Evolutionary conservation across 2,329 filamentous ascomycete species (phyloP), one percentile per base, ranked within the genome.

Genomic region (Colletotrichum euphorbiae): DNA sequence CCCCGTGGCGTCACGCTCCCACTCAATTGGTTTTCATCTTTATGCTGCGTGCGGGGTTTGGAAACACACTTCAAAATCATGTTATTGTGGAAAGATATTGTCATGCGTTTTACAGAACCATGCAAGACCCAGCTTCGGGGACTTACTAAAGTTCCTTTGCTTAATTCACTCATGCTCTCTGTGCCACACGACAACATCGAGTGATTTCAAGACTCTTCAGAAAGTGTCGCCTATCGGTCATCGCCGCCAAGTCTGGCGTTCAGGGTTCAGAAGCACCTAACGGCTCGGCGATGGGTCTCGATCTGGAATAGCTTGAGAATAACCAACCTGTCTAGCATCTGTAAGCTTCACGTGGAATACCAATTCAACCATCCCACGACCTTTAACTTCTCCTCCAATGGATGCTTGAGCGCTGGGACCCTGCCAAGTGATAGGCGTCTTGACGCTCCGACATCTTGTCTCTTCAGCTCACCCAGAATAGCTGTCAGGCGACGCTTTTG

Each of bases 381-480:
- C 24, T 28, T 19, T 38, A 11, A 7, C 21, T 24, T 54, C 40
- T 33, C 48, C 21, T n/a, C n/a, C n/a, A n/a, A n/a, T n/a, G n/a
- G n/a, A 19, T 21, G 13, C n/a, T 36, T 31, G 31, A 65, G 61
- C 40, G 38, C 54, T 55, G 46, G 28, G 46, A 31, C 61, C n/a
- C 31, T 65, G 46, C 61, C 40, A 65, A 60, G 60, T 17, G 31
- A 65, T 21, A 21, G 55, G 24, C 24, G 36, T 59, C 40, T 24
- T 31, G 28, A 43, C 46, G 61, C 61, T 12, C 48, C 48, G 46
- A 58, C 21, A 15, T 13, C 46, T 54, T 50, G 15, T 48, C n/a
- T 15, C 31, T 38, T 65, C 65, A 65, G 46, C 54, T 50, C 24
- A 17, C 46, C 54, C n/a, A 48, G 54, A 65, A 59, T 54, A 68